A percentile compares a stretch with the other conserved stretches of the same genome.
Evolutionary conservation across 140 eudicot genomes (phyloP).

Genomic region (Flaveria floridana): DNA sequence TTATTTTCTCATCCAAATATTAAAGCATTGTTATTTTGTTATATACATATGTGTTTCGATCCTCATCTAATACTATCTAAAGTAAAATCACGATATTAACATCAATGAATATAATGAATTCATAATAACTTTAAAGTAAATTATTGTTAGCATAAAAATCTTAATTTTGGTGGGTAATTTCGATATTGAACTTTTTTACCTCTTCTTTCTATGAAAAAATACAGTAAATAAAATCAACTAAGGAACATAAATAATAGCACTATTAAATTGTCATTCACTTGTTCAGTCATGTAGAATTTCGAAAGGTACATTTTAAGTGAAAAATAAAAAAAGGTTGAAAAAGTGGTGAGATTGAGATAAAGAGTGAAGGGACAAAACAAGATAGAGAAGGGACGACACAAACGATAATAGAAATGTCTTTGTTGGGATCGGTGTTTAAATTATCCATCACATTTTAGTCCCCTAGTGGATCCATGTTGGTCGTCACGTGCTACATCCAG

Average conservation of each 20-base stretch:
- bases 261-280: neutral
- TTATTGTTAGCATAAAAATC: neutral
- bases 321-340: slow-evolving; percentile 2
- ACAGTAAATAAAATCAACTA: neutral
- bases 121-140: neutral
- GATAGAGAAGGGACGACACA: slow-evolving; percentile 41
- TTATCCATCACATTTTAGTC: slow-evolving; percentile 21
- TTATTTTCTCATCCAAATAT: neutral
- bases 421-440: slow-evolving; percentile 41
- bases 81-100: neutral
- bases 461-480: slow-evolving; percentile 34
- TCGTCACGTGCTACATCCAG: slow-evolving; percentile 34
- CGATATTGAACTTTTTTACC: neutral
- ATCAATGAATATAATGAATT: neutral
- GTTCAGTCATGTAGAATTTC: neutral
- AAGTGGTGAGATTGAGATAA: slow-evolving; percentile 17
- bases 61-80: neutral
- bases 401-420: slow-evolving; percentile 38
- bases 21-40: neutral
- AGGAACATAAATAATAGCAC: neutral
- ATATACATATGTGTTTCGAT: neutral
- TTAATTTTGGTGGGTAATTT: slow-evolving; percentile 3
- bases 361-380: slow-evolving; percentile 38
- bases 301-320: neutral
- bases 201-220: neutral